phyloP scores from a whole-genome alignment of 352 stramenopile species.

The Phytophthora sansomeana region DNA sequence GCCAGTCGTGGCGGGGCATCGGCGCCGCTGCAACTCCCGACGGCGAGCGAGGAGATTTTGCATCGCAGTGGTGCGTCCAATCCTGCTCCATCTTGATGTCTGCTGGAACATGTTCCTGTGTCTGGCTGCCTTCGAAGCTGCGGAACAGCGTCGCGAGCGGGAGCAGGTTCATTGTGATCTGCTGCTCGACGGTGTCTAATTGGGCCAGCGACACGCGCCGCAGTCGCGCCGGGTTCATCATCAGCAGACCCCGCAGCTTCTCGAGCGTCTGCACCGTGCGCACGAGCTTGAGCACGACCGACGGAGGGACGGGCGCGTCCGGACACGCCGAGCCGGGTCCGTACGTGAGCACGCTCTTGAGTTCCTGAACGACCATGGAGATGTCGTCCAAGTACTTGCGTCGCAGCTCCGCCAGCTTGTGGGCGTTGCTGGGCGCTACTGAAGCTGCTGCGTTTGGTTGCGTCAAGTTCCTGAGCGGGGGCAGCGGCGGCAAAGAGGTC shows the following conservation, averaged over 20 bases:
- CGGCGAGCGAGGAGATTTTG: constrained; percentile 38
- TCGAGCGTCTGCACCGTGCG: constrained; percentile 48
- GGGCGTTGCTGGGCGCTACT: constrained; percentile 11
- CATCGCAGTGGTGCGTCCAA: constrained; percentile 7
- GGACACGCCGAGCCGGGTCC: constrained; percentile 28
- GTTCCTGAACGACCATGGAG: constrained; percentile 41
- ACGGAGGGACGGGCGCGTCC: constrained; percentile 22
- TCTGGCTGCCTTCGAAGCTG: constrained; percentile 35
- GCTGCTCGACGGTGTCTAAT: constrained; percentile 43
- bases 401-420: constrained; percentile 39
- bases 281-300: constrained; percentile 42
- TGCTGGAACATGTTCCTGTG: background rate
- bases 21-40: constrained; percentile 27
- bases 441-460: background rate
- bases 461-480: constrained; percentile 13
- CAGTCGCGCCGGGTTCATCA: constrained; percentile 35
- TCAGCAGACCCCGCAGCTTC: constrained; percentile 38
- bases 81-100: constrained; percentile 29
- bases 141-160: constrained; percentile 46
- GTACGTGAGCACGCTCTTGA: constrained; percentile 40
- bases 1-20: constrained; percentile 31
- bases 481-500: constrained; percentile 23
- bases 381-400: constrained; percentile 39
- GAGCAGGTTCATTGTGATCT: constrained; percentile 47
- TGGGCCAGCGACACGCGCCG: constrained; percentile 34